Conservation (phyloP, 768 basidiomycete species). For the Mycena kentingensis region DNA sequence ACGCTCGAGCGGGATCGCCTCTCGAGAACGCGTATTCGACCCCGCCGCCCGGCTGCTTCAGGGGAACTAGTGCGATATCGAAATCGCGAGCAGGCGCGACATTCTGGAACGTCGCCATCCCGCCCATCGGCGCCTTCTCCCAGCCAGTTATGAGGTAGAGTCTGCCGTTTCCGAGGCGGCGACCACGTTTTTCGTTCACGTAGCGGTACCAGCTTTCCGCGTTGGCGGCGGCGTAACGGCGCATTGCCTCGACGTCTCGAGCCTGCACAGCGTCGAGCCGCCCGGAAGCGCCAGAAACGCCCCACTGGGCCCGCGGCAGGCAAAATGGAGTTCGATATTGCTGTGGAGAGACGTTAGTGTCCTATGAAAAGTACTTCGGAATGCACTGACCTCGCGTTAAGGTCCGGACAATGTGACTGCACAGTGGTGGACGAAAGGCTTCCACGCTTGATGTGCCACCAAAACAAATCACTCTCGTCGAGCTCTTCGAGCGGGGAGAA, state of each 20-base stretch:
- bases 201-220: constrained; percentile 1
- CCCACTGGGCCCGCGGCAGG: not conserved
- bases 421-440: not conserved
- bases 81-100: not conserved
- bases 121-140: not conserved
- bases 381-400: not conserved
- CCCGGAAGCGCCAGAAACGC: not conserved
- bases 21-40: not conserved
- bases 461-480: not conserved
- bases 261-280: not conserved
- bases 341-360: not conserved
- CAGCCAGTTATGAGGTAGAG: not conserved
- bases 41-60: not conserved
- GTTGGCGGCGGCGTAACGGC: not conserved
- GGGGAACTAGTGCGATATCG: not conserved
- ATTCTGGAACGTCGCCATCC: not conserved
- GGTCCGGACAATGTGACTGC: not conserved
- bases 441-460: not conserved
- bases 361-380: not conserved
- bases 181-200: not conserved
- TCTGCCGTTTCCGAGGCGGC: not conserved
- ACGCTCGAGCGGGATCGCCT: not conserved
- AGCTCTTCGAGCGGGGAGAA: constrained; percentile 12
- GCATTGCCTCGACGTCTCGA: not conserved
- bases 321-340: not conserved